A percentile compares a stretch with the other conserved stretches of the same genome.
Conservation (phyloP, 129 eudicot genomes). For the Silybum marianum region DNA sequence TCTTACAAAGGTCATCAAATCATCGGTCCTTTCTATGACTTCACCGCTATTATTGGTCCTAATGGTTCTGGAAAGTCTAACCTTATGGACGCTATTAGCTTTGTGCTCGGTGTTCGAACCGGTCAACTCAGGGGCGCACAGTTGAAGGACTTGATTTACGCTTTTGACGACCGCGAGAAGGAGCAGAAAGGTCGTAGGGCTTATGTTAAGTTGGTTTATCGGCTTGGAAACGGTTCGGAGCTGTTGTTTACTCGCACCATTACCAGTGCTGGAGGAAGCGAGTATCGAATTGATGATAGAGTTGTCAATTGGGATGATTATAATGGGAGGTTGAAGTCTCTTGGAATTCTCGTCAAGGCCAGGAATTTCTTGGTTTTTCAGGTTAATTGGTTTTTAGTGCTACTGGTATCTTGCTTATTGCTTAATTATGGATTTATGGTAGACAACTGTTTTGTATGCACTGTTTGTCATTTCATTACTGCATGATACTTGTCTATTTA, state of each 20-base stretch:
- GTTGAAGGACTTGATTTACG: conserved; percentile 84
- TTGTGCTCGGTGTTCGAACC: conserved; percentile 94
- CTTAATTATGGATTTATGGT: background rate
- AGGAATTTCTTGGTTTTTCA: conserved; percentile 96
- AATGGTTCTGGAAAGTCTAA: conserved; percentile 96
- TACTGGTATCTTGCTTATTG: conserved; percentile 2
- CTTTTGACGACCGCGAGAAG: conserved; percentile 75
- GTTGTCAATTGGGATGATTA: conserved; percentile 87
- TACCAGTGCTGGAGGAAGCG: conserved; percentile 72
- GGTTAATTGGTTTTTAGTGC: conserved; percentile 35
- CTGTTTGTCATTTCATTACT: background rate
- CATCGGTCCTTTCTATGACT: conserved; percentile 85
- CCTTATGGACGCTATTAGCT: conserved; percentile 97
- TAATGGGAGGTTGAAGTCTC: conserved; percentile 58
- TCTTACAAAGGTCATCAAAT: conserved; percentile 91
- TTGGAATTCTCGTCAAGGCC: conserved; percentile 92
- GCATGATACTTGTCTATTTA: background rate
- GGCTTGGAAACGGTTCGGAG: conserved; percentile 59
- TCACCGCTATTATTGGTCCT: conserved; percentile 97
- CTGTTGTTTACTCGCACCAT: conserved; percentile 68
- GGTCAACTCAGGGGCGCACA: conserved; percentile 94
- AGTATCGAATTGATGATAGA: conserved; percentile 79
- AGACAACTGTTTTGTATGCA: background rate
- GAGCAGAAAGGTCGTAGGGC: conserved; percentile 91
- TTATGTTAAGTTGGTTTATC: conserved; percentile 76